phyloP scores from a whole-genome alignment of 768 basidiomycete species.

The Lactarius hatsudake region DNA sequence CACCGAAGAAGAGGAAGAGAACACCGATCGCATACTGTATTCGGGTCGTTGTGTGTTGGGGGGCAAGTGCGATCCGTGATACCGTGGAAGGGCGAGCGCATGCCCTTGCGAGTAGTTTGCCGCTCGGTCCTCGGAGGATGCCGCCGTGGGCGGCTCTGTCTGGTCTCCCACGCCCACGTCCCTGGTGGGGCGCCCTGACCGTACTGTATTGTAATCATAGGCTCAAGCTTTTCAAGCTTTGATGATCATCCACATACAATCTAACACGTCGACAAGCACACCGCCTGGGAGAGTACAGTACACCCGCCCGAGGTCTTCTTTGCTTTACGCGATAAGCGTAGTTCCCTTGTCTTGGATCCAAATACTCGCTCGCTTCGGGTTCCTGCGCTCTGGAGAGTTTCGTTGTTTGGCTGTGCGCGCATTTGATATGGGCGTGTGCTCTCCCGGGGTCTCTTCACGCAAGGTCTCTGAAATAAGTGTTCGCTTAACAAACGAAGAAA shows the following conservation, averaged over 20 bases:
- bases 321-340: neutral
- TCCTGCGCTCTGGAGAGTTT: conserved; percentile 1
- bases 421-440: neutral
- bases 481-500: neutral
- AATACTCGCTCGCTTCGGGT: neutral
- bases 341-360: neutral
- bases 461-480: neutral
- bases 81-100: neutral
- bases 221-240: neutral
- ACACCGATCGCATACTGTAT: neutral
- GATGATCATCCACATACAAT: neutral
- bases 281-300: neutral
- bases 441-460: neutral
- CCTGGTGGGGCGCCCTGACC: neutral
- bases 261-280: neutral
- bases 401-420: neutral
- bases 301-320: neutral
- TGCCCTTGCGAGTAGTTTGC: too few species aligned
- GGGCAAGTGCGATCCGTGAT: neutral
- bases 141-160: neutral
- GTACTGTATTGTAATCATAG: neutral
- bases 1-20: neutral
- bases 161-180: neutral
- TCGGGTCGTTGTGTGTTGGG: neutral
- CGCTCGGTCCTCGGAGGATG: neutral